phyloP scores from a whole-genome alignment of 2,329 filamentous ascomycete genomes.

The Pseudonectria buxi region DNA sequence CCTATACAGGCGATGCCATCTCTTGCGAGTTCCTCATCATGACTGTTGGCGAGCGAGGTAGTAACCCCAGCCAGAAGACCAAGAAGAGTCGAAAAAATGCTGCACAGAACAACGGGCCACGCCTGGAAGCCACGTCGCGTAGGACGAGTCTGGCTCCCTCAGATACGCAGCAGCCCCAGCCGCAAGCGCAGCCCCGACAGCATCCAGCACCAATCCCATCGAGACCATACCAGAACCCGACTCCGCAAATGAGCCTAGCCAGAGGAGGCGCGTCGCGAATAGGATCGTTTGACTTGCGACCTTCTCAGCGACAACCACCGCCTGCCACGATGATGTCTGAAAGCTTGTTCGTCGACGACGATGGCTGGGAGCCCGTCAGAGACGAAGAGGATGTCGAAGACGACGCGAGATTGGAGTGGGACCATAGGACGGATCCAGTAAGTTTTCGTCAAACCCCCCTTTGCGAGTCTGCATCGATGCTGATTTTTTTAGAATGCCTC shows the following conservation, averaged over 20 bases:
- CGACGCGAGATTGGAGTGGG: slow-evolving; percentile 66
- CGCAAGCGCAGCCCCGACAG: slow-evolving; percentile 14
- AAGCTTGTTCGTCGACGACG: slow-evolving; percentile 69
- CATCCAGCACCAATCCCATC: slow-evolving; percentile 14
- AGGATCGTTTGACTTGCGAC: slow-evolving; percentile 40
- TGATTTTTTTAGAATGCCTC: slow-evolving; percentile 38
- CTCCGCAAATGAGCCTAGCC: slow-evolving; percentile 28
- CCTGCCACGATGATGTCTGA: slow-evolving; percentile 56
- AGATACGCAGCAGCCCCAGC: slow-evolving; percentile 21
- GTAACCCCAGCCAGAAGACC: slow-evolving; percentile 40
- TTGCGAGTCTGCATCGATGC: slow-evolving; percentile 5
- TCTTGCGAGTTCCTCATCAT: slow-evolving; percentile 74
- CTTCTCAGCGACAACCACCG: slow-evolving; percentile 47
- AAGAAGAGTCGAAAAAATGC: slow-evolving; percentile 39
- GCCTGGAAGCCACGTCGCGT: slow-evolving; percentile 42
- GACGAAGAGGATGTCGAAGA: slow-evolving; percentile 56
- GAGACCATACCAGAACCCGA: slow-evolving; percentile 23
- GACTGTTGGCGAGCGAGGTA: slow-evolving; percentile 64
- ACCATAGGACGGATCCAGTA: slow-evolving; percentile 59
- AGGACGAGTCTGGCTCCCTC: slow-evolving; percentile 35
- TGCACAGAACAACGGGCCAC: slow-evolving; percentile 28
- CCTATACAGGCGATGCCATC: slow-evolving; percentile 62
- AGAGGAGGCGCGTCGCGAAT: slow-evolving; percentile 30
- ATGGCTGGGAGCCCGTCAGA: slow-evolving; percentile 65
- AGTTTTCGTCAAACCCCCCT: slow-evolving; percentile 22